Evolutionary conservation across 2,329 filamentous ascomycete genomes (phyloP), one percentile per base, ranked within the genome.

Genomic region (Curvularia sp.): DNA sequence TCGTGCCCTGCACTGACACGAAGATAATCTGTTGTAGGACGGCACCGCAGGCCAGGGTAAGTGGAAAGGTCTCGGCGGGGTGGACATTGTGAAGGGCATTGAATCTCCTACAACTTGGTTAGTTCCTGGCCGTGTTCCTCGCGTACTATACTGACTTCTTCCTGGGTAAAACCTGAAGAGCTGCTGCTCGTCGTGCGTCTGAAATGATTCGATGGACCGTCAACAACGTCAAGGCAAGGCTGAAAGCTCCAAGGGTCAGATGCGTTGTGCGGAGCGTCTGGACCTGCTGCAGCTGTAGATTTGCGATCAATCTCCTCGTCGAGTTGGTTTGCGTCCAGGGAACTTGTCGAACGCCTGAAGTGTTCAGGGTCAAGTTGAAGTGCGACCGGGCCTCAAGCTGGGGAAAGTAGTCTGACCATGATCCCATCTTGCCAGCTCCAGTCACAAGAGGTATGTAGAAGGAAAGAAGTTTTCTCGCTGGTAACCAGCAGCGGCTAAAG

Each of bases 61-160:
- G 73, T 62, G 77, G 76, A 60, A 79, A 78, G 45, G 69, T 75
- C 61, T 78, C 77, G 32, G 77, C 77, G 53, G 76, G 68, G 53
- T 78, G 77, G 30, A 78, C 71, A 49, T 73, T 75, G 25, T 67
- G 68, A 49, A 79, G 67, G 51, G 74, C 72, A 54, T 63, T 71
- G 63, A 76, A 74, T 51, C 68, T 69, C 61, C 77, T 79, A 42
- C 3, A 10, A 6, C 28, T 9, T 23, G 53, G 60, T 71, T 51
- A 74, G 68, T 41, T 46, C 13, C 7, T 19, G 49, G 23, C 9
- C 15, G 8, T 18, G n/a, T 18, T 9, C 23, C 9, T 12, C 13
- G 5, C 4, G 21, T 8, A 10, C 13, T 34, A 10, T 36, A 66
- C 74, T 66, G 48, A 78, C 77, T 64, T 68, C 53, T 75, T 76